These are phyloP conservation scores for Erysimum cheiri DNA, from an alignment of 441 rosid genomes.

Conservation along the genomic window DNA sequence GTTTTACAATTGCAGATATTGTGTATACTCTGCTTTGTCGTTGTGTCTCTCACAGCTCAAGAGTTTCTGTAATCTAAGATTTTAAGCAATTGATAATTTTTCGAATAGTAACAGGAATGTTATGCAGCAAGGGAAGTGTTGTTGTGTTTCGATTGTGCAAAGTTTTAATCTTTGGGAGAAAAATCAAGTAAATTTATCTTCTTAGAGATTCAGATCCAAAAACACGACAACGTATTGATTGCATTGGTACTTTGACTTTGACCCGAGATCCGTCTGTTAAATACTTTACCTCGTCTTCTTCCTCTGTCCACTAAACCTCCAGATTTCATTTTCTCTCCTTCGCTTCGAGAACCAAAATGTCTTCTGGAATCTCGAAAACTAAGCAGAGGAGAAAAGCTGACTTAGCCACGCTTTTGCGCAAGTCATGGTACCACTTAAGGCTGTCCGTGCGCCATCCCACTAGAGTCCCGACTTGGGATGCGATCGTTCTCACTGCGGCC, in stretches of 20 bases:
- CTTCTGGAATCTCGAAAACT: conserved; percentile 37
- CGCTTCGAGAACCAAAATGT: conserved; percentile 34
- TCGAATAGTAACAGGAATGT: neutral
- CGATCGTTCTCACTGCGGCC: conserved; percentile 89
- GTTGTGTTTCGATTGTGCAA: neutral
- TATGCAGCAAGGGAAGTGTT: too few species aligned
- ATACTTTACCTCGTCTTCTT: conserved; percentile 24
- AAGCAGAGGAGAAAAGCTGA: conserved; percentile 56
- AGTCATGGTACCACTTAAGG: conserved; percentile 94
- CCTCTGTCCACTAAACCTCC: conserved; percentile 39
- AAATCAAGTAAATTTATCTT: neutral
- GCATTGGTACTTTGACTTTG: conserved; percentile 29
- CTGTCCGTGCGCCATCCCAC: conserved; percentile 87
- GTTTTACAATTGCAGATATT: neutral
- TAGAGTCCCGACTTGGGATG: conserved; percentile 96
- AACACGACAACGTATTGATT: conserved; percentile 17
- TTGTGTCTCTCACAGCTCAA: neutral
- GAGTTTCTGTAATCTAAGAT: neutral
- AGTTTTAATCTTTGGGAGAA: neutral
- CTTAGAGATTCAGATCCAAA: neutral
- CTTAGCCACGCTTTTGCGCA: conserved; percentile 62
- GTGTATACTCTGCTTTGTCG: neutral
- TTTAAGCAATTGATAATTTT: neutral
- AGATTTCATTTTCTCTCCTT: conserved; percentile 20
- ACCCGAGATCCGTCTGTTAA: conserved; percentile 32